phyloP scores from a whole-genome alignment of 164 flowering plant species.

The Liriodendron chinense region DNA sequence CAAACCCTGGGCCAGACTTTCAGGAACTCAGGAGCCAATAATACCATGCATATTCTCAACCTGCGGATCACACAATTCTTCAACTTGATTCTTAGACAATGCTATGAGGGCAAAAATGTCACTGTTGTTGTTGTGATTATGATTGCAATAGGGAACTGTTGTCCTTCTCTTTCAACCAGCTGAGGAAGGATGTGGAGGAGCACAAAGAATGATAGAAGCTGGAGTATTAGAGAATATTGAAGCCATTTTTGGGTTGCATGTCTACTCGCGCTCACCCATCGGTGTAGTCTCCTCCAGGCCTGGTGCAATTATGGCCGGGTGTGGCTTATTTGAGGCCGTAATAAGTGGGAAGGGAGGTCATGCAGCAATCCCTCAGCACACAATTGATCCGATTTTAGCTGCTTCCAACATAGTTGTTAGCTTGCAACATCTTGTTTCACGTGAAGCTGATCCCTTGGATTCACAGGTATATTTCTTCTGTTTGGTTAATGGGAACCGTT shows the following conservation, averaged over 20 bases:
- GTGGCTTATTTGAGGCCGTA: slow-evolving; percentile 69
- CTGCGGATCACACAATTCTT: not conserved
- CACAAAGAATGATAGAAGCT: slow-evolving; percentile 49
- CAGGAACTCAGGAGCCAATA: too few relatives aligned
- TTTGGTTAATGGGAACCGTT: not conserved
- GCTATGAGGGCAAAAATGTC: not conserved
- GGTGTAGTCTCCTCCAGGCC: slow-evolving; percentile 55
- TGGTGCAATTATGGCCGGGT: slow-evolving; percentile 65
- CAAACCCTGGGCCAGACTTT: too few relatives aligned
- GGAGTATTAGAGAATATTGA: slow-evolving; percentile 56
- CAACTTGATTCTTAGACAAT: not conserved
- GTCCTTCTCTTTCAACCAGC: slow-evolving; percentile 83
- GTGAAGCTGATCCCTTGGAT: slow-evolving; percentile 82
- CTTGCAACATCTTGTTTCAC: slow-evolving; percentile 74
- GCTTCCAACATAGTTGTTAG: slow-evolving; percentile 67
- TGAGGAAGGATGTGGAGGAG: slow-evolving; percentile 79
- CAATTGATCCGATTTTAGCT: slow-evolving; percentile 81
- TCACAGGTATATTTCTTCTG: slow-evolving; percentile 41
- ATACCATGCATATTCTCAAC: not conserved
- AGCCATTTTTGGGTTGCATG: slow-evolving; percentile 74
- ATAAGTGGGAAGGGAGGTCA: slow-evolving; percentile 84
- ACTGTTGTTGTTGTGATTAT: not conserved
- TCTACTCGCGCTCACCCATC: slow-evolving; percentile 25
- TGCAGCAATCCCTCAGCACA: slow-evolving; percentile 70
- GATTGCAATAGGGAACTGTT: slow-evolving; percentile 65